Evolutionary conservation across 139 green algal genomes (phyloP), one percentile per base, ranked within the genome.

Genomic region (Ulvella scutata): DNA sequence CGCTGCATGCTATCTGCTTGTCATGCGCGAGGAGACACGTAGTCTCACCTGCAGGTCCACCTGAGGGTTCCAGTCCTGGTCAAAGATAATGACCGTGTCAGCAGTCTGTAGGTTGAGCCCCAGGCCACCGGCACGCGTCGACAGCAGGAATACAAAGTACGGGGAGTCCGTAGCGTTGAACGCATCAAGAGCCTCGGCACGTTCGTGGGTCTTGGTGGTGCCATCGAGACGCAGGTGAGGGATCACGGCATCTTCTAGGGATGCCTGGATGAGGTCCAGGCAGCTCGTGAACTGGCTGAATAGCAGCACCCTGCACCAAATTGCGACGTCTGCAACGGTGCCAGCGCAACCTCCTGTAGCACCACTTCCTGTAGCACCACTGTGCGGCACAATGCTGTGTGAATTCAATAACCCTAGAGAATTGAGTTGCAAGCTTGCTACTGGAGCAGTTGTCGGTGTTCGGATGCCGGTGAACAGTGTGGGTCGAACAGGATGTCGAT

Each of bases 31-130:
- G n/a, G n/a, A n/a, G n/a, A n/a, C n/a, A n/a, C n/a, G n/a, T n/a
- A n/a, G 4, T 10, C 44, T 4, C 38, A 77, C 80, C 77, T 84
- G 79, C 31, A 83, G 67, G 75, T 84, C 79, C 26, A 82, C 78
- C 80, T 85, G 83, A 9, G 85, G 84, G 81, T 92, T 90, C 79
- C 81, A 88, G 76, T 89, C 84, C 3, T 79, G 86, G 83, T 95
- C 91, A 72, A 90, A 93, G 79, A 96, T 85, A 72, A 96, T 87
- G 79, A 93, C 87, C 10, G 89, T 94, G 80, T 94, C 88, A 2
- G 89, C 89, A 17, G 85, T 91, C 83, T 93, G 89, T 36, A 94
- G 82, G 82, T 94, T 94, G 44, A 94, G 84, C 29, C 89, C 89
- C 28, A 94, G 82, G 2, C 86, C 87, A 3, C 89, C 89, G 10